Conservation (phyloP, 1,284 basidiomycete genomes). For the Pholiota adiposa region DNA sequence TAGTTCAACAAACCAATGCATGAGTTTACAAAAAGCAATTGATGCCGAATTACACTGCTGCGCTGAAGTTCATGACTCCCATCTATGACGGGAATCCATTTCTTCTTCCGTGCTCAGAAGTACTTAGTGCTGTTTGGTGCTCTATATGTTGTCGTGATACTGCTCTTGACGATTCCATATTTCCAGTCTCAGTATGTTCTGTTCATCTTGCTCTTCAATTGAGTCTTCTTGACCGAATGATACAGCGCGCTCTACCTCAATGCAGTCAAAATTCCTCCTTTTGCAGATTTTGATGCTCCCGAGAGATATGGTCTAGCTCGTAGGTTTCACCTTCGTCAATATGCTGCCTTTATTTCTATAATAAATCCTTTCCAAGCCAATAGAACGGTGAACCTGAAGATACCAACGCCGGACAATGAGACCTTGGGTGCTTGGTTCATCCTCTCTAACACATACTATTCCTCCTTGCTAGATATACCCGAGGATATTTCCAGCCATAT, state of each 20-base stretch:
- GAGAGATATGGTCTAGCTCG: slow-evolving; percentile 84
- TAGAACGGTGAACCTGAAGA: slow-evolving; percentile 75
- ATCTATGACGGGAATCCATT: slow-evolving; percentile 18
- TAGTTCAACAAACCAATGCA: neutral
- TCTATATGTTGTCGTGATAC: slow-evolving; percentile 59
- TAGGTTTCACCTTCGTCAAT: slow-evolving; percentile 42
- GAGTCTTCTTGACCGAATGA: neutral
- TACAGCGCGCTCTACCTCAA: slow-evolving; percentile 65
- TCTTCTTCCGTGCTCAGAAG: slow-evolving; percentile 33
- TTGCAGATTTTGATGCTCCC: slow-evolving; percentile 66
- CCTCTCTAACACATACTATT: slow-evolving; percentile 73
- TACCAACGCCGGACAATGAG: slow-evolving; percentile 79
- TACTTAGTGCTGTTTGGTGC: slow-evolving; percentile 46
- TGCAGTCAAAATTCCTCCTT: slow-evolving; percentile 65
- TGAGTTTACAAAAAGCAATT: neutral
- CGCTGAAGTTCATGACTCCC: neutral
- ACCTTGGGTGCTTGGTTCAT: slow-evolving; percentile 91
- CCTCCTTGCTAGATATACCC: slow-evolving; percentile 43
- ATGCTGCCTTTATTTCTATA: neutral
- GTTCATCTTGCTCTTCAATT: slow-evolving; percentile 3
- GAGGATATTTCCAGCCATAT: slow-evolving; percentile 40
- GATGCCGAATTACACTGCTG: neutral
- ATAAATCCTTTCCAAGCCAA: slow-evolving; percentile 63
- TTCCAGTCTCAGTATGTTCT: slow-evolving; percentile 75
- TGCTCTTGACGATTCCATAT: slow-evolving; percentile 61